These are phyloP conservation scores for Galium porrigens DNA, from an alignment of 305 asterid genomes.

Conservation along the genomic window DNA sequence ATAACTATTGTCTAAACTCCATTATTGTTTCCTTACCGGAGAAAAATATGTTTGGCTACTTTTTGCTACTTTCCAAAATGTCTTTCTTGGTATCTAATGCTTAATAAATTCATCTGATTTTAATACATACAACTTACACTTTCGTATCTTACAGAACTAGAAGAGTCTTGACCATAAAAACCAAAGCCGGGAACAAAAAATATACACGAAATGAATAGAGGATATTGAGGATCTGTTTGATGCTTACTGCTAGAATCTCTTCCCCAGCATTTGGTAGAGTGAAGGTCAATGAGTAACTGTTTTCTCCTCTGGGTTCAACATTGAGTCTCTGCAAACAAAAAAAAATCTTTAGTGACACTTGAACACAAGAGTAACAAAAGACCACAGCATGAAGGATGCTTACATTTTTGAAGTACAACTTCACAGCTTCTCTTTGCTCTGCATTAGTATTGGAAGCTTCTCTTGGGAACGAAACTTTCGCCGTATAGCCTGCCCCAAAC, in stretches of 20 bases:
- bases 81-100: too few species aligned
- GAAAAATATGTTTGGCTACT: too few species aligned
- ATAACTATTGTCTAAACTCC: too few species aligned
- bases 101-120: not conserved
- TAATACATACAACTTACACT: not conserved
- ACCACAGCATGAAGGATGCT: slow-evolving; percentile 12
- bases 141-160: not conserved
- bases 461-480: slow-evolving; percentile 54
- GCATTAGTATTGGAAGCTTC: slow-evolving; percentile 24
- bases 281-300: slow-evolving; percentile 51
- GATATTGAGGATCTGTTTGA: not conserved
- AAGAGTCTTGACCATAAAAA: not conserved
- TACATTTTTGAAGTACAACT: slow-evolving; percentile 59
- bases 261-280: slow-evolving; percentile 72
- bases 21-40: too few species aligned
- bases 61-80: too few species aligned
- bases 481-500: slow-evolving; percentile 71
- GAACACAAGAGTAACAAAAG: slow-evolving; percentile 4
- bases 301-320: slow-evolving; percentile 64
- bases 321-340: slow-evolving; percentile 43
- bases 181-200: not conserved
- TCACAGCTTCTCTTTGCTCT: slow-evolving; percentile 47
- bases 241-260: slow-evolving; percentile 54
- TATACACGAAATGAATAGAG: not conserved
- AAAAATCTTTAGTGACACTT: slow-evolving; percentile 7